Conservation (phyloP, 208 protist species). For the Acanthamoeba royreba region DNA sequence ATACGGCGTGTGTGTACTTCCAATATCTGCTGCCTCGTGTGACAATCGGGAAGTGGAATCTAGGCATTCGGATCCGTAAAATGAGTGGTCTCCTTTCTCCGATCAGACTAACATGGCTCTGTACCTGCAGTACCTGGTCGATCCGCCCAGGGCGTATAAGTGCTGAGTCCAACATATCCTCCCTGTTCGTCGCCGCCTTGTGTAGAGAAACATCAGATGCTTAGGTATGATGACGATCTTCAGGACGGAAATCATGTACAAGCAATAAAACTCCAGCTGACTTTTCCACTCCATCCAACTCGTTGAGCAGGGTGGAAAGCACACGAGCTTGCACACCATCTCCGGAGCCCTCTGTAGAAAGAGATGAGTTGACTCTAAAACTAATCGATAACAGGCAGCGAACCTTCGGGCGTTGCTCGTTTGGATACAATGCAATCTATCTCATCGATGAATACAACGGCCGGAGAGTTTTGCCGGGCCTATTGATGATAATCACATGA, state of each 20-base stretch:
- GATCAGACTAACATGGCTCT: no score
- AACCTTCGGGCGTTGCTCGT: background rate
- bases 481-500: constrained; percentile 67
- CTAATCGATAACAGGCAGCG: background rate
- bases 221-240: background rate
- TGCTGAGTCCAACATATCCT: constrained; percentile 65
- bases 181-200: constrained; percentile 62
- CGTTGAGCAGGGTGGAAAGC: constrained; percentile 94
- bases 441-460: constrained; percentile 94
- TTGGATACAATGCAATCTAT: constrained; percentile 89
- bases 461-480: constrained; percentile 84
- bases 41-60: background rate
- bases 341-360: background rate
- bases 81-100: no score
- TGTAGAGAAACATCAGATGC: background rate
- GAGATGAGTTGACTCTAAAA: background rate
- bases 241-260: constrained; percentile 66
- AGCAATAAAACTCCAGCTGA: constrained; percentile 88
- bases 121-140: constrained; percentile 55
- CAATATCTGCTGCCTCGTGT: background rate
- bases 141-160: constrained; percentile 68
- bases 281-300: constrained; percentile 94
- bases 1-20: background rate
- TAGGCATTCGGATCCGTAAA: no score
- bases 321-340: constrained; percentile 82